Base-by-base conservation (phyloP, 768 basidiomycete genomes). In the Tremella fuciformis region DNA sequence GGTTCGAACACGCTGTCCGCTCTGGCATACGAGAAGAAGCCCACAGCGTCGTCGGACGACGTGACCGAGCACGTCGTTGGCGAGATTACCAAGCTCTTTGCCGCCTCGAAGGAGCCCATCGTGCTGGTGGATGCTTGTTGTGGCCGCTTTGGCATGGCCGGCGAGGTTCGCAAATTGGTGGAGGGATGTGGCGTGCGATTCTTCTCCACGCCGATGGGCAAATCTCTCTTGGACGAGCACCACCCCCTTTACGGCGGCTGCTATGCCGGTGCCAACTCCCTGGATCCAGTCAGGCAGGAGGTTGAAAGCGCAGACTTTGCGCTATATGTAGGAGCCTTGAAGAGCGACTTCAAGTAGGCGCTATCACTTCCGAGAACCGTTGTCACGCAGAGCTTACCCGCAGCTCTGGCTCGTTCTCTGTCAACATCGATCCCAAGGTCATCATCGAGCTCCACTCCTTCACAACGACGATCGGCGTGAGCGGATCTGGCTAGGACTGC, bases 1-100 rank as follows among this genome's bases (percentile, higher is more conserved):
- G 29, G 29, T 8, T 54, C 65, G 38, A 59, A 57, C 54, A 24
- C 65, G 4, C 41, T 63, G 34, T 42, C 55, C 13, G 46, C 51
- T 39, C 38, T 42, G 1, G 21, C 52, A 13, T 22, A 42, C 15
- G 26, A 47, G 8, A 29, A 47, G 21, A 49, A 57, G 9, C 16
- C 29, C 19, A 46, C 39, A 37, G 48, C 65, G 21, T 46, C 68
- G n/a, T 64, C 64, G 13, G 73, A 70, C 46, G 67, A 72, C 13
- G 71, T 74, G 24, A 60, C 83, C 1, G 86, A 88, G 67, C 78
- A 81, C 62, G 90, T 91, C 3, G 78, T 93, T 48, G 82, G 86
- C 49, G 83, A 86, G 62, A 89, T 97, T 58, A 75, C 80, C 22
- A 81, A 84, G 53, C 82, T 83, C 4, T 83, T 89, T 38, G 81